Conservation (phyloP, 1,139 yeast species). For the Candida sanyaensis region DNA sequence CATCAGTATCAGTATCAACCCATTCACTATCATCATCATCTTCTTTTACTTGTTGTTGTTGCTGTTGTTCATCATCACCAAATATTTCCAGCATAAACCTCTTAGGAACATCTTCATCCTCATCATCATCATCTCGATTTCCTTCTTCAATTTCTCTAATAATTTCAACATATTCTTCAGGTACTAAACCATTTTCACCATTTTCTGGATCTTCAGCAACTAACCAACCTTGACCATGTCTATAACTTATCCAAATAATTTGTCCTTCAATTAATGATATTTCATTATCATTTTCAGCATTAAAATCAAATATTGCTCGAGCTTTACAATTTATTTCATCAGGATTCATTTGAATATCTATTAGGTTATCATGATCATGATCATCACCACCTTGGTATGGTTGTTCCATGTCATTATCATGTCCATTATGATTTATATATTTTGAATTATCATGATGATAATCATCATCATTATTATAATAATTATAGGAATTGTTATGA, state of each 20-base stretch:
- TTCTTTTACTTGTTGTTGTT: slow-evolving; percentile 15
- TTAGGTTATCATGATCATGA: slow-evolving; percentile 6
- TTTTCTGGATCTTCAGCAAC: slow-evolving; percentile 84
- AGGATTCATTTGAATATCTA: slow-evolving; percentile 16
- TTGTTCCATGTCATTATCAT: neutral
- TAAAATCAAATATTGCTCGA: slow-evolving; percentile 84
- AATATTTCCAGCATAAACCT: slow-evolving; percentile 50
- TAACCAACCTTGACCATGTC: slow-evolving; percentile 98
- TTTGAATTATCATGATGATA: slow-evolving; percentile 5
- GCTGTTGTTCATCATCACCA: slow-evolving; percentile 16
- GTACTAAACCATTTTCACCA: slow-evolving; percentile 90
- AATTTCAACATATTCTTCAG: slow-evolving; percentile 87
- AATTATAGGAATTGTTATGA: slow-evolving; percentile 10
- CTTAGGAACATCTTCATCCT: slow-evolving; percentile 41
- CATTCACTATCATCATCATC: slow-evolving; percentile 36
- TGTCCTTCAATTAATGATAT: slow-evolving; percentile 80
- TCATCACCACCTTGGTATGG: neutral
- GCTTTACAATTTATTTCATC: slow-evolving; percentile 59
- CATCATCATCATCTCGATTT: too few species aligned
- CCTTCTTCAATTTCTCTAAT: slow-evolving; percentile 23
- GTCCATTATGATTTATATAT: neutral
- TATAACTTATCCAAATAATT: slow-evolving; percentile 77
- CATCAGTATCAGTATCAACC: slow-evolving; percentile 32
- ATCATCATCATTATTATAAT: slow-evolving; percentile 14
- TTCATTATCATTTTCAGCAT: slow-evolving; percentile 94